Base-by-base conservation (phyloP, 805 yeast genomes). In the Hanseniaspora hatyaiensis region DNA sequence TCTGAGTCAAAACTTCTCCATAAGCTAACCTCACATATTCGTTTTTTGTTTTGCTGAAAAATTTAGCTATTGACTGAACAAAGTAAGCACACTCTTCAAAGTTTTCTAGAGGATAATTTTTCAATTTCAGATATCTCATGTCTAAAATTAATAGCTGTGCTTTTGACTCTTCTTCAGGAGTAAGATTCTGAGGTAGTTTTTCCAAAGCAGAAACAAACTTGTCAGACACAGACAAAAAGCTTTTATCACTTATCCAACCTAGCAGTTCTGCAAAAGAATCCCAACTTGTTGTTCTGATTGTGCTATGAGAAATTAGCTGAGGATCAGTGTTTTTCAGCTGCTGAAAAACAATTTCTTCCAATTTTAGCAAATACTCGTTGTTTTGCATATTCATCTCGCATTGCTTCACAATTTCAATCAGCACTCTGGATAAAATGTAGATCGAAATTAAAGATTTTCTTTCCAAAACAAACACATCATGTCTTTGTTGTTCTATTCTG, bases 51-150 rank as follows among this genome's bases (percentile, higher is more conserved):
- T 70, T 67, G 34, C 69, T 64, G 61, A 82, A 88, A 57, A 92
- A 92, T 58, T 89, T 88, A 1, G 89, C 84, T 34, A 92, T 63
- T 13, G 95, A 83, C 52, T 78, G 81, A 52, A 89, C 65, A 57
- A 89, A 92, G 52, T 86, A 95, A 0, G 96, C 95, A 53, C 88
- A 76, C 55, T 92, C 97, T 62, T 92, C 99, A 57, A 94, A 81
- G 32, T 71, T 74, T 51, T 92, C 96, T 53, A 89, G 69, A 0
- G 98, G 96, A 53, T 83, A 83, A 53, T 87, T 81, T 42, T 79
- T 78, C 41, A 92, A 66, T 52, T 76, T 77, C 45, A 92, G 64
- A 57, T 84, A 82, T 55, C 92, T 70, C 97, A 94, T 92, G 3
- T 97, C 97, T 56, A 84, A 81, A 28, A 94, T 82, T 40, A 92